These are phyloP conservation scores for Knufia petricola DNA, from an alignment of 2,329 filamentous ascomycete genomes.

Conservation along the genomic window DNA sequence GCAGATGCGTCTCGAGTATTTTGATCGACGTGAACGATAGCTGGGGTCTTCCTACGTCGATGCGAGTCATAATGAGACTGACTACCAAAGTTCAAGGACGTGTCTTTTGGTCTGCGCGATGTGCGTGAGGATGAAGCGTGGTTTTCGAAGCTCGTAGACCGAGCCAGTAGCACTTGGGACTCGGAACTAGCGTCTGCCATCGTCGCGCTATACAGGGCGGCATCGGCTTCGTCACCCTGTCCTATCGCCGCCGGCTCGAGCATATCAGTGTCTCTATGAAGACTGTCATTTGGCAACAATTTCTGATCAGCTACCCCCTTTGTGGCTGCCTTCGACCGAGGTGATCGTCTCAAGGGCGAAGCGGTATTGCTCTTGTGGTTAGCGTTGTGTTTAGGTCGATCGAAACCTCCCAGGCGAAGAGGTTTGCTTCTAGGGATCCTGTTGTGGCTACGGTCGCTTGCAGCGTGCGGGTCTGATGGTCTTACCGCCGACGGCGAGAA, in stretches of 20 bases:
- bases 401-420: neutral
- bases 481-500: neutral
- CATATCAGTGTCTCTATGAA: neutral
- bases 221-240: neutral
- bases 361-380: neutral
- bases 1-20: neutral
- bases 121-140: slow-evolving; percentile 2
- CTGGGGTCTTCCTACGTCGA: slow-evolving; percentile 7
- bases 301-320: neutral
- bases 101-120: neutral
- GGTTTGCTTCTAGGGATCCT: neutral
- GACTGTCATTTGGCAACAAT: neutral
- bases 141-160: slow-evolving; percentile 7
- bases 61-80: neutral
- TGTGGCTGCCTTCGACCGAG: neutral
- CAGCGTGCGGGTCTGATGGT: neutral
- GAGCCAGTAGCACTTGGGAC: neutral
- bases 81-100: neutral
- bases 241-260: neutral
- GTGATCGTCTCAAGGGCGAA: neutral
- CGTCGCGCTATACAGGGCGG: neutral
- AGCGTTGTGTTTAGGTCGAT: neutral
- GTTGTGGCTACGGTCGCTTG: neutral
- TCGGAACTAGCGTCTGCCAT: neutral
- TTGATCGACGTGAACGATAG: neutral